Base-by-base conservation (phyloP, 768 basidiomycete genomes). In the Tricholomella constricta region DNA sequence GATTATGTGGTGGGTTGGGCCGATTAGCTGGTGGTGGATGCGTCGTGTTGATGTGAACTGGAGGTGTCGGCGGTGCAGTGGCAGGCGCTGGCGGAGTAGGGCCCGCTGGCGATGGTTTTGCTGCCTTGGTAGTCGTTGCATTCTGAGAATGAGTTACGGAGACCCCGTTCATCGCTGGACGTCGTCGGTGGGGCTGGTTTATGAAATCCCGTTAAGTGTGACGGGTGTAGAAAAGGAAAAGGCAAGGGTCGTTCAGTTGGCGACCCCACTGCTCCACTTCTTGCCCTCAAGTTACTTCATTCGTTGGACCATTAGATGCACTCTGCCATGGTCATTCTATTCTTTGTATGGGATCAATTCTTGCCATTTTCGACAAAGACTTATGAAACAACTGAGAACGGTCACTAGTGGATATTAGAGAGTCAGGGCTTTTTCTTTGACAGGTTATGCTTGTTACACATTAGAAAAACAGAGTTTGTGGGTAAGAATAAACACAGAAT, bases 51-150 rank as follows among this genome's bases (percentile, higher is more conserved):
- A 72, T 48, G 52, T 77, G 73, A 57, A 66, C 79, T 42, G 82
- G 80, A 45, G 82, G 80, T 14, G 72, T 75, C 22, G 84, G 83
- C 35, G 83, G 83, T 36, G 79, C 76, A 42, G 79, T 74, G 48
- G 75, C 72, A 51, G 85, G 87, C 29, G 83, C 80, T 52, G 85
- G 84, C 45, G 82, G 82, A 34, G 82, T 78, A 61, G 81, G 83
- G 22, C 81, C 80, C 37, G 74, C 59, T n/a, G 82, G 78, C n/a
- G 77, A 79, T 22, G 81, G 79, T 62, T 80, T 83, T 17, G 77
- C 68, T 25, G 68, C 73, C 45, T 73, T 75, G 22, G 71, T 60
- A 50, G 73, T 70, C 59, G 73, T 67, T 52, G 54, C 29, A 67
- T 64, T 72, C 55, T 72, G 72, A 23, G 68, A 55, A 46, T 58